Conservation (phyloP, 2,329 filamentous ascomycete genomes). For the Aspergillus sp. region DNA sequence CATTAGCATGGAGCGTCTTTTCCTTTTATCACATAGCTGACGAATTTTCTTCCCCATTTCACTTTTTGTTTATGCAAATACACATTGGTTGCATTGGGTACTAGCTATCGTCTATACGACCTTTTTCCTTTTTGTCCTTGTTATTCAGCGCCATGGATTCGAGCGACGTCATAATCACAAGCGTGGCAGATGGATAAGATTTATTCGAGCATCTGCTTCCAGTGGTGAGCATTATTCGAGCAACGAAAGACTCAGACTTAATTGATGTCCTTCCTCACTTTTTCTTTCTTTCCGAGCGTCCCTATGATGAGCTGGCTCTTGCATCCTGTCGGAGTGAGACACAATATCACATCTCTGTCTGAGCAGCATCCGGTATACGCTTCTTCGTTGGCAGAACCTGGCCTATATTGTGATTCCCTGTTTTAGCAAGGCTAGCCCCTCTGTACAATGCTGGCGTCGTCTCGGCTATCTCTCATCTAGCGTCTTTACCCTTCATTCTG, state of each 20-base stretch:
- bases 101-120: not conserved
- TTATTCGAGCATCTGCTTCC: not conserved
- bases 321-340: not conserved
- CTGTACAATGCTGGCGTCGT: not conserved
- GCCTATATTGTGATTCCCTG: too few species aligned
- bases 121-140: not conserved
- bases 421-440: not conserved
- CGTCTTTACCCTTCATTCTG: not conserved
- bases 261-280: not conserved
- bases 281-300: not conserved
- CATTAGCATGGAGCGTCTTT: constrained; percentile 25
- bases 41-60: constrained; percentile 13
- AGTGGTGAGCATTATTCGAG: not conserved
- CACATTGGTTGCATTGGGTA: not conserved
- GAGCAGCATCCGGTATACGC: not conserved
- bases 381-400: not conserved
- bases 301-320: too few species aligned
- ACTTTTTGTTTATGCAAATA: not conserved
- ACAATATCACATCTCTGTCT: not conserved
- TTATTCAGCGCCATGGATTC: not conserved
- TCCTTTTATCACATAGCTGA: constrained; percentile 17
- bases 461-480: not conserved
- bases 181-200: not conserved
- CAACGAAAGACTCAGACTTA: not conserved
- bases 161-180: not conserved